Evolutionary conservation across 2,329 filamentous ascomycete genomes (phyloP).

Genomic region (Pseudogymnoascus sp.): DNA sequence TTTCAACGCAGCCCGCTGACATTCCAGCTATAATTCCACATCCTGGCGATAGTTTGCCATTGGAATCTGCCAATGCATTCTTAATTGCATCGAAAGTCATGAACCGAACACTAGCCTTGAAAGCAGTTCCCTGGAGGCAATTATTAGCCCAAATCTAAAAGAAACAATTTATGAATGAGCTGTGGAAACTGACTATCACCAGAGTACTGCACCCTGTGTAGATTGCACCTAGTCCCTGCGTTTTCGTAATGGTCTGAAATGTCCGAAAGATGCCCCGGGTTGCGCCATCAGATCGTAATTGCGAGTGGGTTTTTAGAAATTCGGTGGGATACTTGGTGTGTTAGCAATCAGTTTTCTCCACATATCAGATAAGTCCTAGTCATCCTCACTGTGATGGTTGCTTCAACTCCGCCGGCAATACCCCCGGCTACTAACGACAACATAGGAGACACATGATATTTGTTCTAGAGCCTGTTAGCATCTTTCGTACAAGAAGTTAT

Average conservation of each 20-base stretch:
- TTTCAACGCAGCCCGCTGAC: conserved; percentile 51
- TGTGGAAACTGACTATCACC: conserved; percentile 33
- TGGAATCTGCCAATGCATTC: conserved; percentile 42
- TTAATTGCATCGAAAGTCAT: conserved; percentile 58
- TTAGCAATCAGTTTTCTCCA: too few relatives aligned
- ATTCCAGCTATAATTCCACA: conserved; percentile 53
- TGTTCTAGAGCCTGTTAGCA: too few relatives aligned
- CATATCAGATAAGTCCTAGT: too few relatives aligned
- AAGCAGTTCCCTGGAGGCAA: conserved; percentile 40
- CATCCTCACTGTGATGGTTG: too few relatives aligned
- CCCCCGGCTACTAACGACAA: too few relatives aligned
- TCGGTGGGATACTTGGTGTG: conserved; percentile 32
- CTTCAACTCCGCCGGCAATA: too few relatives aligned
- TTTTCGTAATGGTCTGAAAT: conserved; percentile 41
- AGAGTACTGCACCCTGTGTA: conserved; percentile 57
- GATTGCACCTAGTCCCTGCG: conserved; percentile 47
- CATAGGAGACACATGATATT: too few relatives aligned
- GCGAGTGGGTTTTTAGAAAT: conserved; percentile 55
- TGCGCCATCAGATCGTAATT: conserved; percentile 36
- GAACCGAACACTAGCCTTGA: conserved; percentile 57
- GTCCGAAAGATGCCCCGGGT: conserved; percentile 47
- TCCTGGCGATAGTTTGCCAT: conserved; percentile 44
- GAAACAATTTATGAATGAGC: neutral
- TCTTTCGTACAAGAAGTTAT: too few relatives aligned
- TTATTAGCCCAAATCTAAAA: neutral